phyloP scores from a whole-genome alignment of 2,329 filamentous ascomycete genomes.

The Diaporthe caulivora region DNA sequence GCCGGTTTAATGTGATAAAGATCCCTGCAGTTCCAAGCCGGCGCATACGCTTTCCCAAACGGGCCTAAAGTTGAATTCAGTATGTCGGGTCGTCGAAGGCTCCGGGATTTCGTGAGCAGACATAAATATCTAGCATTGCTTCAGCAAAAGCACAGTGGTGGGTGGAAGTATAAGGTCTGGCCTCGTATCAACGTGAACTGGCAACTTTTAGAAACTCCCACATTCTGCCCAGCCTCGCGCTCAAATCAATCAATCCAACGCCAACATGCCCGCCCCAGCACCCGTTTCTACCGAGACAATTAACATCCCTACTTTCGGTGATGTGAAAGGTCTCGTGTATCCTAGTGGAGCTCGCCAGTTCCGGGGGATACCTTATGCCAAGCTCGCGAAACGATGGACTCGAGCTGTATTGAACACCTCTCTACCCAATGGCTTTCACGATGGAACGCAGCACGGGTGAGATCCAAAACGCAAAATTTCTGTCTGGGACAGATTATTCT shows the following conservation, averaged over 20 bases:
- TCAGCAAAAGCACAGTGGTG: too few relatives aligned
- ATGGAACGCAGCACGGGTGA: conserved; percentile 14
- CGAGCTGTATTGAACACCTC: not conserved
- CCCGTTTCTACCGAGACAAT: conserved; percentile 14
- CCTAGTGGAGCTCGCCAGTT: conserved; percentile 14
- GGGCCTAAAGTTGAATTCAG: not conserved
- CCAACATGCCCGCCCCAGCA: not conserved
- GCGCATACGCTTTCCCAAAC: conserved; percentile 16
- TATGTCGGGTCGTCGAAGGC: not conserved
- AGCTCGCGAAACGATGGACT: conserved; percentile 22
- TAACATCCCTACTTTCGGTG: conserved; percentile 12
- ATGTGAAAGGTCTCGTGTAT: conserved; percentile 13
- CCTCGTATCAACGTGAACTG: not conserved
- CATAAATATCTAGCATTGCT: not conserved
- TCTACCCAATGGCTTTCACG: conserved; percentile 1
- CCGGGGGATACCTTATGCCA: conserved; percentile 14
- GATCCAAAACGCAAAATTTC: not conserved
- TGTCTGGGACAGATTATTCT: not conserved
- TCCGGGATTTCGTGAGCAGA: not conserved
- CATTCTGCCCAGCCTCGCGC: not conserved
- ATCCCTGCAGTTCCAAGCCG: not conserved
- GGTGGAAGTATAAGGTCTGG: not conserved
- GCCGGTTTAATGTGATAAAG: not conserved
- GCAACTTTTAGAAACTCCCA: not conserved
- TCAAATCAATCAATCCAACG: not conserved